A percentile compares a stretch with the other conserved stretches of the same genome.
These are phyloP conservation scores for Capsicum pubescens DNA, from an alignment of 257 asterid genomes.

Conservation along the genomic window DNA sequence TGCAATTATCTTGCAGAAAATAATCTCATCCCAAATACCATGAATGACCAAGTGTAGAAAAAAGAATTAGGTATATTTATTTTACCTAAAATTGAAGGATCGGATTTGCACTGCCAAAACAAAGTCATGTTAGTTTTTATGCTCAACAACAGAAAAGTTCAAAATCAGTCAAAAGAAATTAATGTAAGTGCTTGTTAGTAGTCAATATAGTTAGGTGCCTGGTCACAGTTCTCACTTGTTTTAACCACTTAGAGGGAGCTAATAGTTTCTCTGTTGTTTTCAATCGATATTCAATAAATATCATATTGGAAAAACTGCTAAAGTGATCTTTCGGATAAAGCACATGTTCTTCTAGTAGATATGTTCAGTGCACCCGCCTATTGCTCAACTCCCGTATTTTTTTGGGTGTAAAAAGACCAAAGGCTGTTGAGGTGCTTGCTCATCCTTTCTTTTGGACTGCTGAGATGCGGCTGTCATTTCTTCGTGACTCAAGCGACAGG, in stretches of 20 bases:
- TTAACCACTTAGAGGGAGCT: not conserved
- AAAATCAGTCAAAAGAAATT: not conserved
- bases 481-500: slow-evolving; percentile 92
- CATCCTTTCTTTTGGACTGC: slow-evolving; percentile 96
- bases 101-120: not conserved
- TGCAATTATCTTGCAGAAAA: no score
- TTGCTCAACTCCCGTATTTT: slow-evolving; percentile 22
- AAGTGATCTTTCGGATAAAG: not conserved
- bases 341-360: not conserved
- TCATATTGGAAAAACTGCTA: not conserved
- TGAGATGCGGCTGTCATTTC: slow-evolving; percentile 83
- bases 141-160: not conserved
- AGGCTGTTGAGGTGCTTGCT: slow-evolving; percentile 67
- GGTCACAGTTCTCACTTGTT: not conserved
- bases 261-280: not conserved
- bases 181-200: not conserved
- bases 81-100: no score
- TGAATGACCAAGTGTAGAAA: not conserved
- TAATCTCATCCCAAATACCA: not conserved
- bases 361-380: not conserved
- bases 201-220: not conserved
- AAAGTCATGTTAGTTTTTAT: not conserved
- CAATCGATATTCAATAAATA: not conserved
- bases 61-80: no score
- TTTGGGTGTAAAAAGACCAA: slow-evolving; percentile 59